Conservation (phyloP, 2,329 filamentous ascomycete genomes). For the Lachnellula arida region DNA sequence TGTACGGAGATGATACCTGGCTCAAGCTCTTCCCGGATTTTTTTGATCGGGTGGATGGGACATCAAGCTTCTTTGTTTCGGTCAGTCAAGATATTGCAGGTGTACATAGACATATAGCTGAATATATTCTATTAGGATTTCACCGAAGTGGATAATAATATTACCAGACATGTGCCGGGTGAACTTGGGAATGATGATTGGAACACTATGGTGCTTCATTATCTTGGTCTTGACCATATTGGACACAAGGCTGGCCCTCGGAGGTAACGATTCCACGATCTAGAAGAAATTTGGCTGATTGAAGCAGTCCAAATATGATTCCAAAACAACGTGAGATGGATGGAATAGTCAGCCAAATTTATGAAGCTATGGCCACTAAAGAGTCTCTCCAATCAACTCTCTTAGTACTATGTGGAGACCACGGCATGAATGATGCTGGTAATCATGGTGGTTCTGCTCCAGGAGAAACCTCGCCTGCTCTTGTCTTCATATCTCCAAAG, state of each 20-base stretch:
- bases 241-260: slow-evolving; percentile 91
- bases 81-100: slow-evolving; percentile 48
- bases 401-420: slow-evolving; percentile 84
- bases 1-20: slow-evolving; percentile 99
- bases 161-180: slow-evolving; percentile 78
- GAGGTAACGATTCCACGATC: slow-evolving; percentile 47
- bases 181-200: slow-evolving; percentile 79
- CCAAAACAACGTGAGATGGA: slow-evolving; percentile 97
- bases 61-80: slow-evolving; percentile 96
- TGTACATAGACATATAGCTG: slow-evolving; percentile 26
- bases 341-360: slow-evolving; percentile 69
- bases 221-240: slow-evolving; percentile 93
- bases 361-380: slow-evolving; percentile 65
- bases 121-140: slow-evolving; percentile 64
- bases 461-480: slow-evolving; percentile 88
- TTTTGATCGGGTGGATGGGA: slow-evolving; percentile 85
- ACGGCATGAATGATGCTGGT: slow-evolving; percentile 99
- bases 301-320: slow-evolving; percentile 73
- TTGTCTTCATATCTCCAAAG: slow-evolving; percentile 88
- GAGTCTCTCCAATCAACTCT: slow-evolving; percentile 72
- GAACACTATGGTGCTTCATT: slow-evolving; percentile 92
- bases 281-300: slow-evolving; percentile 13
- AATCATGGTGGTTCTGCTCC: slow-evolving; percentile 94
- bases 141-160: slow-evolving; percentile 95
- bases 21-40: slow-evolving; percentile 89